Evolutionary conservation across 140 eudicot species (phyloP).

Genomic region (Erigeron philadelphicus): DNA sequence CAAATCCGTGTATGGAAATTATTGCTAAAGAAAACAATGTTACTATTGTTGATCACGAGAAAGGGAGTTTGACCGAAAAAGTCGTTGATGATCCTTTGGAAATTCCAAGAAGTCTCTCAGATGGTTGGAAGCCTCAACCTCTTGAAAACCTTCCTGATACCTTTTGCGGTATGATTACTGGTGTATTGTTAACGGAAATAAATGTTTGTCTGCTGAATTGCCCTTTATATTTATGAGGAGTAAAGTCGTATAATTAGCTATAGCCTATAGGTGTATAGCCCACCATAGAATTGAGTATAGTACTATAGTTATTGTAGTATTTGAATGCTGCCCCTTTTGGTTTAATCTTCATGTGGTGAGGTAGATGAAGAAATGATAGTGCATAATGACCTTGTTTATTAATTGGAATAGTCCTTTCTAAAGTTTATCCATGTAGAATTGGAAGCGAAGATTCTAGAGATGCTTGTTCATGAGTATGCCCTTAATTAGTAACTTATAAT

Average conservation of each 20-base stretch:
- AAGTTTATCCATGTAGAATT: neutral
- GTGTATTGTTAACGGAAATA: constrained; percentile 12
- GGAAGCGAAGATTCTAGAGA: neutral
- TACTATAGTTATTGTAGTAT: neutral
- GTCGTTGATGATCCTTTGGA: constrained; percentile 73
- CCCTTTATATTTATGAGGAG: constrained; percentile 11
- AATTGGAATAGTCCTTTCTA: constrained; percentile 7
- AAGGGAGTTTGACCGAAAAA: constrained; percentile 56
- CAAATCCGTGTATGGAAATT: constrained; percentile 77
- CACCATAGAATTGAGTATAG: constrained; percentile 2
- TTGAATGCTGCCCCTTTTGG: constrained; percentile 16
- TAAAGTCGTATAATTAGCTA: constrained; percentile 1
- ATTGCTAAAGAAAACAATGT: constrained; percentile 72
- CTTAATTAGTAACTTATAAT: constrained; percentile 5
- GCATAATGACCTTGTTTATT: constrained; percentile 12
- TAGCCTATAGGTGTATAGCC: neutral
- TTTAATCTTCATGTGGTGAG: constrained; percentile 12
- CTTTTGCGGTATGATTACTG: constrained; percentile 64
- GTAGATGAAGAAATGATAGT: constrained; percentile 24
- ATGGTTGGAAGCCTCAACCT: constrained; percentile 70
- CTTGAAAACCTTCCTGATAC: constrained; percentile 73
- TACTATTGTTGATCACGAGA: constrained; percentile 62
- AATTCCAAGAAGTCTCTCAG: constrained; percentile 56
- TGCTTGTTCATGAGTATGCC: constrained; percentile 12
- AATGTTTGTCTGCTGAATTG: constrained; percentile 12